phyloP scores from a whole-genome alignment of 2,329 filamentous ascomycete genomes.

The Drechslerella dactyloides region DNA sequence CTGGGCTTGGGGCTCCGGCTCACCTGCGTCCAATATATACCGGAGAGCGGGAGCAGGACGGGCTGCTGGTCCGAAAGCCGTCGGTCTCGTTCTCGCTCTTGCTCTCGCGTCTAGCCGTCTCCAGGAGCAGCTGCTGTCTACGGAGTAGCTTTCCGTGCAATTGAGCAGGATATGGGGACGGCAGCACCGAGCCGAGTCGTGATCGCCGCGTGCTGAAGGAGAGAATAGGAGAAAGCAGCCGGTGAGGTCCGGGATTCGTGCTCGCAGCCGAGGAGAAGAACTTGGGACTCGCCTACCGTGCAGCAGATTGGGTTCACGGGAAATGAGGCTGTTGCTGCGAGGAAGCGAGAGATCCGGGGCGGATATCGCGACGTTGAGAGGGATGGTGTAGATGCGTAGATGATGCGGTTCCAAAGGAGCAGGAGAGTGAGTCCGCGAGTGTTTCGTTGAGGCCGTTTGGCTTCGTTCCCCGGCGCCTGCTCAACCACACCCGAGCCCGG shows the following conservation, averaged over 20 bases:
- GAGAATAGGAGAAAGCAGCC: conserved; percentile 13
- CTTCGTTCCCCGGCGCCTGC: conserved; percentile 3
- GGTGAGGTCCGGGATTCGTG: conserved; percentile 11
- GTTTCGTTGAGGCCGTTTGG: background rate
- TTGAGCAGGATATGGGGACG: conserved; percentile 20
- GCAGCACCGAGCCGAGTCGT: conserved; percentile 30
- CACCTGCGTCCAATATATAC: conserved; percentile 30
- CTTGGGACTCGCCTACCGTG: conserved; percentile 1
- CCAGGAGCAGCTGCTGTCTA: conserved; percentile 13
- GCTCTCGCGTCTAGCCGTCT: conserved; percentile 1
- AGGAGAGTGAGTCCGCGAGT: background rate
- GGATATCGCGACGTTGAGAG: background rate
- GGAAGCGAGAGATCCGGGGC: background rate
- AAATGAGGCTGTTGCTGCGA: conserved; percentile 2
- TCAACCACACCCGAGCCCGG: background rate
- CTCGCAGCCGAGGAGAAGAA: conserved; percentile 9
- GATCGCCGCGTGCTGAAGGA: conserved; percentile 17
- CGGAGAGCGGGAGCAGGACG: background rate
- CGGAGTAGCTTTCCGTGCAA: background rate
- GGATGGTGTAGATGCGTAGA: conserved; percentile 13
- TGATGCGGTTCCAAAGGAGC: too few species aligned
- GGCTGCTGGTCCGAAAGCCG: background rate
- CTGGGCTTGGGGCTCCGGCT: conserved; percentile 8
- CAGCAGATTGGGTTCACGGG: conserved; percentile 5
- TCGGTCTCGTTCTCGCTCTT: background rate